Base-by-base conservation (phyloP, 176 grass and related monocot genomes). In the Luzula sylvatica region DNA sequence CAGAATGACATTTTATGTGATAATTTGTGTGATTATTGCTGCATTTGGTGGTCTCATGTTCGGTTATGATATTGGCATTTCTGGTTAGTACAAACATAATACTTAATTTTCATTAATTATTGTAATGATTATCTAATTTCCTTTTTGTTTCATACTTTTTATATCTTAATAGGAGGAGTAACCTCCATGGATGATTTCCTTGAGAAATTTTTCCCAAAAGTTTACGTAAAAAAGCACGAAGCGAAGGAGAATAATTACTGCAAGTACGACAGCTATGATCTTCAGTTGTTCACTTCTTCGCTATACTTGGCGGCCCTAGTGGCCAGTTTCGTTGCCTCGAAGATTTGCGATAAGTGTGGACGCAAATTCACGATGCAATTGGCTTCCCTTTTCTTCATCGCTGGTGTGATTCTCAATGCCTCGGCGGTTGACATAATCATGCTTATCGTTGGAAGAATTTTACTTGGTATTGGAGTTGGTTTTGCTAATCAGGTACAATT, bases 141-240 rank as follows among this genome's bases (percentile, higher is more conserved):
- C n/a, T n/a, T n/a, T n/a, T n/a, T n/a, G n/a, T n/a, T n/a, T n/a
- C n/a, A n/a, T n/a, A n/a, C n/a, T n/a, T n/a, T n/a, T n/a, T n/a
- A n/a, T n/a, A n/a, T n/a, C n/a, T n/a, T n/a, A 56, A 27, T n/a
- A 84, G 82, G 83, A 4, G 83, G 83, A 3, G 83, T 87, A 13
- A 82, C 83, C 0, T 58, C 83, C 4, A 87, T 82, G 83, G 78
- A 87, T 22, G 77, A 78, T 40, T 82, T 87, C 58, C 11, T 87
- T 13, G 3, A 55, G 6, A 47, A 7, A 23, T 82, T 87, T 68
- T 82, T 87, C 69, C 77, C 77, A 0, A 0, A 11, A 0, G 73
- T 87, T 27, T 78, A 61, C 52, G 52, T 7, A 14, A 62, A 71
- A 7, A 87, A 87, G 52, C 77, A 87, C 67, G 12, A 28, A 1